Evolutionary conservation across 768 basidiomycete species (phyloP), one percentile per base, ranked within the genome.

Genomic region (Suillus hirtellus): DNA sequence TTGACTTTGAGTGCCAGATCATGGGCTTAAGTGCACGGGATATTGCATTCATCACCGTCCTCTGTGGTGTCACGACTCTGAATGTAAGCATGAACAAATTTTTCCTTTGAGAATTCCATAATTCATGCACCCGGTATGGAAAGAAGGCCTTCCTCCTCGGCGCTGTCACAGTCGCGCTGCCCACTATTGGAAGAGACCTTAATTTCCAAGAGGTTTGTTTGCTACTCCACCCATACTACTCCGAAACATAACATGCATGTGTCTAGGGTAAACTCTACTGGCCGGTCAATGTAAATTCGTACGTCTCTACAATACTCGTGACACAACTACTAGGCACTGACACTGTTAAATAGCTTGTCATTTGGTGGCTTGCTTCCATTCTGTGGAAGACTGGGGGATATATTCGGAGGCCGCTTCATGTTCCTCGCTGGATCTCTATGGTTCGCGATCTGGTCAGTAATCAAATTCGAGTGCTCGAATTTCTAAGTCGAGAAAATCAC

Each of bases 371-470:
- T 70, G 4, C 42, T 72, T 34, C 67, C 71, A 34, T 68, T 72
- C 63, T 72, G 67, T 56, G 71, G 71, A 34, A 66, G 71, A 37
- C 35, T 72, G 35, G 69, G 71, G 11, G 70, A 72, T 43, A 72
- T 72, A 24, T 44, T 72, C 9, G 71, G 71, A 19, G 68, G 68
- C 5, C 64, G 69, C 21, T 42, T 63, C 31, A 75, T 76, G 71
- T 76, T 76, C 44, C 60, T 76, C 8, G 44, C 63, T 5, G 75
- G 75, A 9, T 74, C 74, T 6, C 62, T 70, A 19, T 76, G 73
- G 73, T 73, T 76, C 64, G 67, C 71, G 24, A 61, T 73, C 3
- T 75, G 74, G 75, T 76, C 21, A 53, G 69, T 56, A 24, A 38
- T 3, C 4, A 40, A 37, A 4, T 44, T 8, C 31, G 40, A 9